phyloP scores from a whole-genome alignment of 306 rosid genomes.

The Pyrus pyrifolia region DNA sequence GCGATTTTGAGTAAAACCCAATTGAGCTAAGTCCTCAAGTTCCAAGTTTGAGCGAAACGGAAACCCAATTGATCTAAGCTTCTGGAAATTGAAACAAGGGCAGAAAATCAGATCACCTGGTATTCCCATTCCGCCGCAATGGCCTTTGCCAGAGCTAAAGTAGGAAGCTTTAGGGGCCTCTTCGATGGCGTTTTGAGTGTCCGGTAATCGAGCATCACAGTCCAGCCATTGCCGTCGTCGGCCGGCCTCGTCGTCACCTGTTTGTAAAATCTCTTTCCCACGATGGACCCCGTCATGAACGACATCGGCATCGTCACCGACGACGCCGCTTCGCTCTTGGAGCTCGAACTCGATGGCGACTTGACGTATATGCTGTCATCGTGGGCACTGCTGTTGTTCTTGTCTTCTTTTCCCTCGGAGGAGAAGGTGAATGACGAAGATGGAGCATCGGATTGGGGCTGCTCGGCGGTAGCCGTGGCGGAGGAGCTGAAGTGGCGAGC shows the following conservation, averaged over 20 bases:
- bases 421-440: conserved; percentile 61
- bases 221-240: conserved; percentile 80
- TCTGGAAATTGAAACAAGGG: background rate
- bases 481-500: conserved; percentile 26
- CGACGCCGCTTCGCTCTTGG: conserved; percentile 32
- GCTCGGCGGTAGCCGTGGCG: conserved; percentile 49
- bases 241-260: conserved; percentile 59
- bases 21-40: background rate
- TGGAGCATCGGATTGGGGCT: conserved; percentile 23
- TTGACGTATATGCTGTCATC: conserved; percentile 39
- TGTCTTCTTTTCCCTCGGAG: conserved; percentile 24
- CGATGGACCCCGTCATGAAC: conserved; percentile 88
- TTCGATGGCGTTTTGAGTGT: conserved; percentile 80
- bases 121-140: conserved; percentile 92
- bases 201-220: conserved; percentile 88
- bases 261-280: conserved; percentile 78
- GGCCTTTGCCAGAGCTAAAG: conserved; percentile 70
- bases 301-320: conserved; percentile 88
- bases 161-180: conserved; percentile 81
- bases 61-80: background rate
- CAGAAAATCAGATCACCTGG: conserved; percentile 38
- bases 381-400: background rate
- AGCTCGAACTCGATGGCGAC: conserved; percentile 27
- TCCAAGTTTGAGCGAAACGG: background rate
- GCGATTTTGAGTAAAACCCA: background rate